phyloP scores from a whole-genome alignment of 2,329 filamentous ascomycete genomes.

The Emydomyces testavorans region DNA sequence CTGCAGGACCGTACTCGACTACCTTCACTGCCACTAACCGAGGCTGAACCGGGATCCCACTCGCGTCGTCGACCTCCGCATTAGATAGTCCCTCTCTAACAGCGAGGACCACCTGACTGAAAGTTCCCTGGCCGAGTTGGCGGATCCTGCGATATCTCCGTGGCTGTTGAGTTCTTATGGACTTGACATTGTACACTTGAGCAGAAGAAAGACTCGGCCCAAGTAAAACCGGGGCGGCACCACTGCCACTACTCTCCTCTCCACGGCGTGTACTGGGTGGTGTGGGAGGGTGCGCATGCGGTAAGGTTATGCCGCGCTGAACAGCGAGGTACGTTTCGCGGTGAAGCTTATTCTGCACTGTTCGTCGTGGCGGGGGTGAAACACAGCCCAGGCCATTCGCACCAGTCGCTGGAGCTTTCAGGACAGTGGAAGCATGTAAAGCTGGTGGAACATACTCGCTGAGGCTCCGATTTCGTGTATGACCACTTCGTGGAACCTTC shows the following conservation, averaged over 20 bases:
- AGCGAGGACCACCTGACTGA: slow-evolving; percentile 85
- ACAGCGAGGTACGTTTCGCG: slow-evolving; percentile 73
- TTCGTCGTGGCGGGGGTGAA: slow-evolving; percentile 36
- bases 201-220: slow-evolving; percentile 15
- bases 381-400: neutral
- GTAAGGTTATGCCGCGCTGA: slow-evolving; percentile 57
- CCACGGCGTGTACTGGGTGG: slow-evolving; percentile 64
- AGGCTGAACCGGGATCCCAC: slow-evolving; percentile 19
- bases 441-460: slow-evolving; percentile 78
- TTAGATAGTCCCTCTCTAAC: slow-evolving; percentile 58
- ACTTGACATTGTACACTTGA: slow-evolving; percentile 55
- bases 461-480: slow-evolving; percentile 66
- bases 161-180: slow-evolving; percentile 55
- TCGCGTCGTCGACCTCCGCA: slow-evolving; percentile 28
- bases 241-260: slow-evolving; percentile 42
- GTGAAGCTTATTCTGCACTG: slow-evolving; percentile 40
- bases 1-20: slow-evolving; percentile 85
- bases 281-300: slow-evolving; percentile 56
- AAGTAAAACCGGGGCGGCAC: slow-evolving; percentile 23
- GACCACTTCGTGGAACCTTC: slow-evolving; percentile 26
- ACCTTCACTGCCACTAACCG: slow-evolving; percentile 91
- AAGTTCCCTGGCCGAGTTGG: slow-evolving; percentile 80
- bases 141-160: slow-evolving; percentile 70
- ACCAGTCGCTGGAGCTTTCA: slow-evolving; percentile 62
- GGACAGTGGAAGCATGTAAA: slow-evolving; percentile 52